phyloP scores from a whole-genome alignment of 2,329 filamentous ascomycete species.

The Alternaria atra region DNA sequence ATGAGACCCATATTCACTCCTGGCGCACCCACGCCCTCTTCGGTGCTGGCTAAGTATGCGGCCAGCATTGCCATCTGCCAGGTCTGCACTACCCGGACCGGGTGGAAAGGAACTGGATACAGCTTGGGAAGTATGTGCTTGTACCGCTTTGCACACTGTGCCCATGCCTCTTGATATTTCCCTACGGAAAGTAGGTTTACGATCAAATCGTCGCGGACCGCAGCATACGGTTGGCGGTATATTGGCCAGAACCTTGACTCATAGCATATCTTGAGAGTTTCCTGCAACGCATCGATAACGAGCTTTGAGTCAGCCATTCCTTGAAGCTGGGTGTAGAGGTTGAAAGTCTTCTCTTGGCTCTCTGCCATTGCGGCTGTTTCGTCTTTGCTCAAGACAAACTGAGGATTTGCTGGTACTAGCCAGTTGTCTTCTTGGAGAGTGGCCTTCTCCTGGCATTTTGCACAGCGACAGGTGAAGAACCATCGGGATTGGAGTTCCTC shows the following conservation, averaged over 20 bases:
- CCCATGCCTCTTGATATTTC: slow-evolving; percentile 59
- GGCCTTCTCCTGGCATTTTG: slow-evolving; percentile 56
- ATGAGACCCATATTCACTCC: slow-evolving; percentile 55
- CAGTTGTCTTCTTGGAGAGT: slow-evolving; percentile 55
- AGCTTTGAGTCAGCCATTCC: slow-evolving; percentile 33
- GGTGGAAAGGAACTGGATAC: slow-evolving; percentile 60
- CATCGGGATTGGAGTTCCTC: slow-evolving; percentile 63
- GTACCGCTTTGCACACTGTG: slow-evolving; percentile 62
- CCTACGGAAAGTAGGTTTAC: slow-evolving; percentile 56
- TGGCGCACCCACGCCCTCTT: slow-evolving; percentile 36
- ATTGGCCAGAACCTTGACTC: slow-evolving; percentile 56
- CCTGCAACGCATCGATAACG: slow-evolving; percentile 48
- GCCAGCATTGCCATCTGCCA: slow-evolving; percentile 53
- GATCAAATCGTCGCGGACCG: slow-evolving; percentile 63
- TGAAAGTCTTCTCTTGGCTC: slow-evolving; percentile 38
- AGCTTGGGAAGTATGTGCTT: slow-evolving; percentile 61
- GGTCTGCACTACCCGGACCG: slow-evolving; percentile 62
- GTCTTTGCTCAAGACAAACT: slow-evolving; percentile 25
- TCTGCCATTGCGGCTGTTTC: slow-evolving; percentile 29
- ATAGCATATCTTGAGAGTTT: slow-evolving; percentile 53
- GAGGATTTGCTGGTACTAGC: slow-evolving; percentile 37
- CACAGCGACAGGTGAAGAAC: slow-evolving; percentile 67
- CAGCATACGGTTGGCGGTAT: slow-evolving; percentile 64
- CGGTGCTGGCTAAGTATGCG: slow-evolving; percentile 39
- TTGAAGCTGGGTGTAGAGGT: slow-evolving; percentile 36